A percentile compares a stretch with the other conserved stretches of the same genome.
Evolutionary conservation across 2,329 filamentous ascomycete species (phyloP).

Genomic region (Fusarium scirpi): DNA sequence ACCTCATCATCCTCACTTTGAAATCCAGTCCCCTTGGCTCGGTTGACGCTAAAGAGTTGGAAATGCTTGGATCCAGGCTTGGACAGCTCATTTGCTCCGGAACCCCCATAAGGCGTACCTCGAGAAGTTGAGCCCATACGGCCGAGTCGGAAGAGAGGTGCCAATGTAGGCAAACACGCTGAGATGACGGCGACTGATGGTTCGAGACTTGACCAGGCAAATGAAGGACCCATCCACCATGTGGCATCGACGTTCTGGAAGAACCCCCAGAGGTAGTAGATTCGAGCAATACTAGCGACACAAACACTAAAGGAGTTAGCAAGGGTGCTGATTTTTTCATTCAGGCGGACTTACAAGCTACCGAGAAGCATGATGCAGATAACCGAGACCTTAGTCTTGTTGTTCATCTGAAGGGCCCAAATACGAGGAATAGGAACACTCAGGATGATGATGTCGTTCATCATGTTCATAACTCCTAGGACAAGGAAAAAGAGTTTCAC

Average conservation of each 20-base stretch:
- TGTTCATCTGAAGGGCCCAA: constrained; percentile 22
- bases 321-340: neutral
- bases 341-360: constrained; percentile 5
- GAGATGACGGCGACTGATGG: constrained; percentile 13
- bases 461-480: constrained; percentile 23
- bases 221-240: constrained; percentile 22
- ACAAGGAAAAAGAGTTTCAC: constrained; percentile 18
- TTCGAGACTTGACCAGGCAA: constrained; percentile 25
- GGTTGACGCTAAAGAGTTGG: constrained; percentile 8
- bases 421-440: constrained; percentile 18
- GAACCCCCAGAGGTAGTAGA: constrained; percentile 24
- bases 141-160: constrained; percentile 10
- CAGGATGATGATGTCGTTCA: constrained; percentile 20
- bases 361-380: constrained; percentile 26
- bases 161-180: neutral
- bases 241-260: constrained; percentile 19
- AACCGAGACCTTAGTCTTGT: constrained; percentile 16
- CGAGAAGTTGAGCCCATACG: constrained; percentile 3
- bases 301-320: constrained; percentile 5
- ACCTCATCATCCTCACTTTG: constrained; percentile 19
- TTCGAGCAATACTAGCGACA: constrained; percentile 11
- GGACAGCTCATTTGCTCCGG: constrained; percentile 7
- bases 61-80: constrained; percentile 16
- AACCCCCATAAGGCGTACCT: constrained; percentile 13
- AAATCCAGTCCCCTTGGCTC: neutral